Conservation (phyloP, 2,329 filamentous ascomycete genomes). For the Arachnopeziza araneosa region DNA sequence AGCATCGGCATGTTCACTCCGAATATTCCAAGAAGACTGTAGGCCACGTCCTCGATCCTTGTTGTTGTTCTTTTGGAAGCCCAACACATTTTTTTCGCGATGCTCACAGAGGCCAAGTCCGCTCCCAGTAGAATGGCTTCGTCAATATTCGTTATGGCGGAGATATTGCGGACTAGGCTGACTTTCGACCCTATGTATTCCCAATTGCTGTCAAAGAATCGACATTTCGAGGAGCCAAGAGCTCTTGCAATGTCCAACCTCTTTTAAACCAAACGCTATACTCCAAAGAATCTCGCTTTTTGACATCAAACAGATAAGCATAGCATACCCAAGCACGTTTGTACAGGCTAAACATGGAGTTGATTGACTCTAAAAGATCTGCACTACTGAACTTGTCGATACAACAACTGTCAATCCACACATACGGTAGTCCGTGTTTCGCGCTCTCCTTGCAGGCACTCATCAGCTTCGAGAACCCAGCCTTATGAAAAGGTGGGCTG, state of each 20-base stretch:
- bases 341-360: background rate
- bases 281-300: background rate
- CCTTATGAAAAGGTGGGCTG: conserved; percentile 1
- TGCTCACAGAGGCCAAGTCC: background rate
- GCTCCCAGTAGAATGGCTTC: background rate
- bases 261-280: background rate
- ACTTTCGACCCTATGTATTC: conserved; percentile 1
- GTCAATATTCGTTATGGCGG: background rate
- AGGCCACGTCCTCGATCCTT: conserved; percentile 37
- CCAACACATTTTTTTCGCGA: conserved; percentile 39
- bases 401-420: conserved; percentile 6
- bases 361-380: background rate
- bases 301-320: background rate
- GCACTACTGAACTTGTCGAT: conserved; percentile 2
- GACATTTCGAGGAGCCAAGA: background rate
- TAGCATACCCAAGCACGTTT: background rate
- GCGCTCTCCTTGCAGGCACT: conserved; percentile 2
- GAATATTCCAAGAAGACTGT: conserved; percentile 40
- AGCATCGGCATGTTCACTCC: conserved; percentile 39
- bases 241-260: background rate
- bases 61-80: conserved; percentile 33
- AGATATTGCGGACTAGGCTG: background rate
- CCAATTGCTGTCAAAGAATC: conserved; percentile 1
- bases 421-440: background rate
- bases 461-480: conserved; percentile 6